Base-by-base conservation (phyloP, 2,329 filamentous ascomycete genomes). In the Emmonsiellopsis sp. region DNA sequence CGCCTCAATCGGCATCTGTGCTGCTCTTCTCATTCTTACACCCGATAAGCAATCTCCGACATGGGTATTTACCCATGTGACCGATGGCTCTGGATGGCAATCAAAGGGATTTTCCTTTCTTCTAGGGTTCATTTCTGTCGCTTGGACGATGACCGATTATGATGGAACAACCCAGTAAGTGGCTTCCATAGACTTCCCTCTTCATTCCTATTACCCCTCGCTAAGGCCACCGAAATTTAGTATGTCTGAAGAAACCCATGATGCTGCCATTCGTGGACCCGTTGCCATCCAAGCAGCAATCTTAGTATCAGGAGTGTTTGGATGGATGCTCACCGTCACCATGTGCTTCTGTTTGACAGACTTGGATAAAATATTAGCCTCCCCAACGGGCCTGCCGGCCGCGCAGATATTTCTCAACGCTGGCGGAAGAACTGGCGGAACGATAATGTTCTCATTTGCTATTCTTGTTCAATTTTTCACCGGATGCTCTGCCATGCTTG, bases 211-310 rank as follows among this genome's bases (percentile, higher is more conserved):
- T 27, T 27, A 5, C 5, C 21, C 21, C 62, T 45, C 42, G 31
- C 50, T 55, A 55, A 55, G 3, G 34, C 9, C 66, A 49, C 47
- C 14, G 7, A 43, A 42, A 31, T 58, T 57, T 60, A 78, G 76
- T 61, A 84, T 85, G 77, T 83, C 81, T 2, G 82, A 85, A 70
- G 82, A 85, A 67, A 84, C 80, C 0, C 80, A 83, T 58, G 78
- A 85, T 62, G 81, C 82, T 6, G 81, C 80, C 2, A 73, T 80
- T 49, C 74, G 74, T 55, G 82, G 81, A 0, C 82, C 82, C 2
- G 65, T 79, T 13, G 81, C 82, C 5, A 85, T 85, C 53, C 69
- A 75, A 55, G 73, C 72, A 37, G 80, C 81, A 2, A 79, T 83
- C n/a, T 64, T 81, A 2, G 76, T 84, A 7, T 82, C 80, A 2